A percentile compares a stretch with the other conserved stretches of the same genome.
These are phyloP conservation scores for Cerioporus squamosus DNA, from an alignment of 1,284 basidiomycete species.

Conservation along the genomic window DNA sequence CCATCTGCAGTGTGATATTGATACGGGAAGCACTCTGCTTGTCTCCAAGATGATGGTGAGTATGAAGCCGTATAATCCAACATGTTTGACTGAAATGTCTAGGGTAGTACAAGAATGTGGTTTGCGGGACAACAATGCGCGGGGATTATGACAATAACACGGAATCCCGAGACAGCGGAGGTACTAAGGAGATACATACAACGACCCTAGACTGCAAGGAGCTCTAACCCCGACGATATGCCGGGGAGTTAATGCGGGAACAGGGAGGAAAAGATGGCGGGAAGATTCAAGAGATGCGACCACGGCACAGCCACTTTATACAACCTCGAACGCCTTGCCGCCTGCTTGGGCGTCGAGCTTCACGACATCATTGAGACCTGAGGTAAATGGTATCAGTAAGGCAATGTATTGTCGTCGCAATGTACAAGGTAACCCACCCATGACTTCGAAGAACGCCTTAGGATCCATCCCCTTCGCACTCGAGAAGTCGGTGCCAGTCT, in stretches of 20 bases:
- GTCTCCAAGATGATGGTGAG: too few species aligned
- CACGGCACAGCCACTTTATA: slow-evolving; percentile 34
- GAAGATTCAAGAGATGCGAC: neutral
- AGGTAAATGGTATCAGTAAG: neutral
- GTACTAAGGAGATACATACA: neutral
- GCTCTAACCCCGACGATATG: neutral
- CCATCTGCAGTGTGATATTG: too few species aligned
- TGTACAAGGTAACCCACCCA: slow-evolving; percentile 46
- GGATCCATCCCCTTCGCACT: slow-evolving; percentile 78
- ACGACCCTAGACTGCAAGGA: neutral
- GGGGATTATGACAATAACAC: neutral
- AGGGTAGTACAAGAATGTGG: neutral
- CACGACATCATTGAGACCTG: slow-evolving; percentile 61
- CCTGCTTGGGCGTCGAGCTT: slow-evolving; percentile 62
- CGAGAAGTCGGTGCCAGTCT: slow-evolving; percentile 73
- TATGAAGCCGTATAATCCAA: too few species aligned
- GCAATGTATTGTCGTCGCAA: too few species aligned
- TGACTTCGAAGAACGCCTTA: slow-evolving; percentile 75
- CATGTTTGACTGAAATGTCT: neutral
- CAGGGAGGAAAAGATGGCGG: neutral
- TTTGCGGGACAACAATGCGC: neutral
- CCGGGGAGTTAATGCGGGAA: neutral
- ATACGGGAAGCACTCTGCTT: too few species aligned
- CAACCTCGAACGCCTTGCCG: slow-evolving; percentile 57
- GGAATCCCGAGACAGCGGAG: neutral